Percentiles rank a stretch among this genome's conserved stretches.
Evolutionary conservation across 495 filamentous ascomycete species (phyloP).

Genomic region (Penicillium atrosanguineum): DNA sequence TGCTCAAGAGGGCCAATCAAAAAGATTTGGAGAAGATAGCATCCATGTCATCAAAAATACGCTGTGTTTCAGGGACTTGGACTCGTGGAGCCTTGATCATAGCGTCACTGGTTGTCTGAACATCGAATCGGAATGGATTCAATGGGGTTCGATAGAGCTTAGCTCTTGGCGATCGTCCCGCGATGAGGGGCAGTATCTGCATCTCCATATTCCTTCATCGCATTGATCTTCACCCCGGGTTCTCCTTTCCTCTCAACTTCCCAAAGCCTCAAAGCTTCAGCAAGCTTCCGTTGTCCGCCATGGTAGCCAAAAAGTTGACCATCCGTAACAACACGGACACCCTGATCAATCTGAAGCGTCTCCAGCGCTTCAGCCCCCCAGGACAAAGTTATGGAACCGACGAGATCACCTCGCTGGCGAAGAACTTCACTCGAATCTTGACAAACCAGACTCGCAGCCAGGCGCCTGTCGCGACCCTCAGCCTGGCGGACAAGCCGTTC

Average conservation of each 20-base stretch:
- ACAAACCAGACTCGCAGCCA: constrained; percentile 43
- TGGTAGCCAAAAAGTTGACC: constrained; percentile 55
- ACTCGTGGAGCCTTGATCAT: neutral
- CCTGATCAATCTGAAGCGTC: constrained; percentile 65
- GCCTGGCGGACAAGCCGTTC: constrained; percentile 53
- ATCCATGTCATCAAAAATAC: no score
- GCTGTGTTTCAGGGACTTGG: constrained; percentile 5
- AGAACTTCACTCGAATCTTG: constrained; percentile 50
- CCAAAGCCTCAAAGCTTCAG: neutral
- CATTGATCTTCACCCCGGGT: neutral
- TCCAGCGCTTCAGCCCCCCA: constrained; percentile 67
- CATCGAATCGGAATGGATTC: constrained; percentile 19
- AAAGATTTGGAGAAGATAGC: no score
- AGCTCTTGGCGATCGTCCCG: constrained; percentile 13
- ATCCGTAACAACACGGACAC: constrained; percentile 86
- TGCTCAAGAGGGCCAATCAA: no score
- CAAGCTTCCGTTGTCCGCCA: constrained; percentile 17
- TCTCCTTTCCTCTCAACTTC: neutral
- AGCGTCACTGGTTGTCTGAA: constrained; percentile 5
- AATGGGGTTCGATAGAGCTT: constrained; percentile 7
- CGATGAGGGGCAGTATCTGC: constrained; percentile 14
- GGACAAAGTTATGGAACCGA: constrained; percentile 38
- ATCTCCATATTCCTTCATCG: neutral
- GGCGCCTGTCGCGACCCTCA: constrained; percentile 42
- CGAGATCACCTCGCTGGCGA: constrained; percentile 42